Evolutionary conservation across 345 rosid species (phyloP).

Genomic region (Eucalyptus regnans): DNA sequence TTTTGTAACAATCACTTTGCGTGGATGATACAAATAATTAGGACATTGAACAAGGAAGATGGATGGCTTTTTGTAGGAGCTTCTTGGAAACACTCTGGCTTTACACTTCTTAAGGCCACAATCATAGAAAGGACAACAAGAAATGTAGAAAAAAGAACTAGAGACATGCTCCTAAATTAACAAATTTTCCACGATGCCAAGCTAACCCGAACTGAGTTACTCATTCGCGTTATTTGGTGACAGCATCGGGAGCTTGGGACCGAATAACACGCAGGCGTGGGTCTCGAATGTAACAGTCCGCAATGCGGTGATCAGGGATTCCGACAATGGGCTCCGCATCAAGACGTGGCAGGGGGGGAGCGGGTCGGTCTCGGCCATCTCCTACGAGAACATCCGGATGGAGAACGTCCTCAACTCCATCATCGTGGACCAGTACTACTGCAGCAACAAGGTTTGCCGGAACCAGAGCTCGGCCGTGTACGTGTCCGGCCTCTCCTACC

Average conservation of each 20-base stretch:
- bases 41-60: not conserved
- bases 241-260: conserved; percentile 94
- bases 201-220: not conserved
- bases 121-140: not conserved
- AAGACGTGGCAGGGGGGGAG: conserved; percentile 98
- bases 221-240: not conserved
- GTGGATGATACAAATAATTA: not conserved
- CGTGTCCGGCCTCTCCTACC: conserved; percentile 47
- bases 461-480: conserved; percentile 82
- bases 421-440: conserved; percentile 80
- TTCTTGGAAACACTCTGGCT: not conserved
- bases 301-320: conserved; percentile 47
- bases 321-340: conserved; percentile 81
- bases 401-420: conserved; percentile 90
- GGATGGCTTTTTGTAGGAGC: not conserved
- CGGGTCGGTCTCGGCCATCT: conserved; percentile 55
- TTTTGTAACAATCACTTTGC: not conserved
- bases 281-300: conserved; percentile 79
- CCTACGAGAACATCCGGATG: conserved; percentile 75
- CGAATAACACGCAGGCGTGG: conserved; percentile 84
- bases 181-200: not conserved
- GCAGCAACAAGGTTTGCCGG: conserved; percentile 44
- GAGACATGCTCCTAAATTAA: not conserved
- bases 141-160: not conserved
- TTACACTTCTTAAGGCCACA: not conserved